Percentiles rank a stretch among this genome's conserved stretches.
Conservation (phyloP, 352 stramenopile genomes). For the Aphanomyces euteiches region DNA sequence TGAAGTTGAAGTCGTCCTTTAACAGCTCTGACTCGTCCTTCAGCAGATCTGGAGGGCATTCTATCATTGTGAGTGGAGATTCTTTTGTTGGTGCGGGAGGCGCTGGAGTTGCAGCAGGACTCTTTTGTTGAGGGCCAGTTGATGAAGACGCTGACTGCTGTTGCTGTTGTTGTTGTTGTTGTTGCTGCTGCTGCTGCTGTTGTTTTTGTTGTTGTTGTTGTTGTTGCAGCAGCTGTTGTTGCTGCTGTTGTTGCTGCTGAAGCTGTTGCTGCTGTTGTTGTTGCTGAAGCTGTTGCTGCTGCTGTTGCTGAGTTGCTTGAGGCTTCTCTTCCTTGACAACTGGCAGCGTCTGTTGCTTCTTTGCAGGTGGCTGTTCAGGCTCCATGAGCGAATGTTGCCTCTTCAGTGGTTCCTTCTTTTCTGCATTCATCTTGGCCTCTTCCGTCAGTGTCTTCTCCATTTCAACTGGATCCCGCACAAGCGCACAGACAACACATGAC, state of each 20-base stretch:
- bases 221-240: not conserved
- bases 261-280: constrained; percentile 32
- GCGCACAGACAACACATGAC: constrained; percentile 83
- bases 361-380: not conserved
- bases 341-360: constrained; percentile 37
- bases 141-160: too few species aligned
- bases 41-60: constrained; percentile 22
- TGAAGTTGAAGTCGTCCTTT: constrained; percentile 25
- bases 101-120: not conserved
- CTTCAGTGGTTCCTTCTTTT: constrained; percentile 17
- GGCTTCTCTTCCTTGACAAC: constrained; percentile 36
- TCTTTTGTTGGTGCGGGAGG: not conserved
- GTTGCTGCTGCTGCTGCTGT: not conserved
- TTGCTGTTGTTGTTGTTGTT: too few species aligned
- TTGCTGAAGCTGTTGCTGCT: too few species aligned
- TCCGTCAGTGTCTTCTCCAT: constrained; percentile 20
- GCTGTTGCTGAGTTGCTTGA: too few species aligned
- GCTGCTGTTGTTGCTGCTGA: not conserved
- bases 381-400: not conserved
- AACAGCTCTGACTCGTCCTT: constrained; percentile 17
- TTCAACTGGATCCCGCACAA: constrained; percentile 86
- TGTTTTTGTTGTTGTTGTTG: not conserved
- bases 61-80: constrained; percentile 9
- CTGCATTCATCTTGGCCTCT: not conserved
- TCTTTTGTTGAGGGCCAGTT: too few species aligned